Evolutionary conservation across 1,284 basidiomycete genomes (phyloP), one percentile per base, ranked within the genome.

Genomic region (Cryptococcus jaspeensis): DNA sequence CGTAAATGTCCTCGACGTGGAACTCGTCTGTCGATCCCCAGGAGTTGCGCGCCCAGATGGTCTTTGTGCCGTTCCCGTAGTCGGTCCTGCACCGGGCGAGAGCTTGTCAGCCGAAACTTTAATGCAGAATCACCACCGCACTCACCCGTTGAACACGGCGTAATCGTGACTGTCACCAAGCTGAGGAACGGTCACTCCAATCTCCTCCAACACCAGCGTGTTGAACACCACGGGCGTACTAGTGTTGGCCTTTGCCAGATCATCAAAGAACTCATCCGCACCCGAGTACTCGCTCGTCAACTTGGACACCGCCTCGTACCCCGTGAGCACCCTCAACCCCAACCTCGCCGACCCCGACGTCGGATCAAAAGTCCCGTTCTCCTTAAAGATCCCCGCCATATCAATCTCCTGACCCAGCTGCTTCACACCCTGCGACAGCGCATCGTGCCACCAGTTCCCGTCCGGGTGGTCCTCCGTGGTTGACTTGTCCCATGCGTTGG

Each of bases 361-460:
- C n/a, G 57, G 51, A 25, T 50, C 53, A 35, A 56, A 62, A 12
- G 59, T 52, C 12, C 61, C 61, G 50, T 60, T 62, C 15, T 53
- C 39, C 28, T 32, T 32, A 9, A 53, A 20, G n/a, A 66, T 43
- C 20, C 66, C 68, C 16, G n/a, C 35, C 11, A 67, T 42, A 16
- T 18, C 15, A 5, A 52, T 56, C 36, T 50, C 36, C 7, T 41
- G 52, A 5, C 57, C 67, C n/a, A 72, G 47, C 43, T 60, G 56
- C 1, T 43, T 35, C 4, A 64, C 43, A 2, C 47, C 62, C 45
- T 70, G 68, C 1, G 61, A 62, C 5, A 72, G 36, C 0, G 68
- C 67, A 28, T 60, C 58, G 50, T 63, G 61, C 70, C 70, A 72
- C 68, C 68, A 72, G 25, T 56, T 52, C 1, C 59, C 60, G n/a